Evolutionary conservation across 805 yeast genomes (phyloP).

Genomic region (Lachancea sp.): DNA sequence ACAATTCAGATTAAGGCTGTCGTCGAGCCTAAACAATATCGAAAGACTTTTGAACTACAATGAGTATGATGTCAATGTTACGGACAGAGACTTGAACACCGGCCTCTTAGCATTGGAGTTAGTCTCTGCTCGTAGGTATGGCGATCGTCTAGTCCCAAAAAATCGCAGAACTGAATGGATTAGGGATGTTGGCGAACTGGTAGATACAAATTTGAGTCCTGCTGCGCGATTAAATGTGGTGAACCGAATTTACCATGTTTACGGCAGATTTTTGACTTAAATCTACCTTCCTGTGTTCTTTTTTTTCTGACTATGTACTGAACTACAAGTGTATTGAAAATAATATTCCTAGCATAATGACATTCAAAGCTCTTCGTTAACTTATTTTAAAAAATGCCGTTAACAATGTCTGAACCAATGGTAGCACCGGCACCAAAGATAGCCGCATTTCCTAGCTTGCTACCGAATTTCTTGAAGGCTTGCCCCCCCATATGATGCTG

Average conservation of each 20-base stretch:
- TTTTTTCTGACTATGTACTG: not conserved
- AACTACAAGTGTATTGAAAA: not conserved
- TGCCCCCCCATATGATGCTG: slow-evolving; percentile 29
- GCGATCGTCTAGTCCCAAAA: slow-evolving; percentile 45
- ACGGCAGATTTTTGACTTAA: slow-evolving; percentile 33
- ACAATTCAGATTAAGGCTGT: slow-evolving; percentile 19
- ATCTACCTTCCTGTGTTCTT: not conserved
- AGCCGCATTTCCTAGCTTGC: slow-evolving; percentile 85
- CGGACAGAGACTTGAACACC: slow-evolving; percentile 31
- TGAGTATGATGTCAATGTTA: slow-evolving; percentile 15
- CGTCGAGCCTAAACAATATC: slow-evolving; percentile 46
- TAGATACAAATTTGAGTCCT: slow-evolving; percentile 35
- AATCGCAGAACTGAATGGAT: slow-evolving; percentile 48
- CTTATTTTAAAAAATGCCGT: slow-evolving; percentile 49
- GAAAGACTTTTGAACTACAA: slow-evolving; percentile 45
- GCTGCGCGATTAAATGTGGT: slow-evolving; percentile 42
- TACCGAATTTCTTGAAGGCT: slow-evolving; percentile 56
- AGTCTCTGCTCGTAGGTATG: slow-evolving; percentile 47
- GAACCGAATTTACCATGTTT: slow-evolving; percentile 56
- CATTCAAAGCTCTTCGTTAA: slow-evolving; percentile 1
- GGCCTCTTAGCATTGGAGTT: slow-evolving; percentile 67
- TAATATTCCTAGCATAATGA: not conserved
- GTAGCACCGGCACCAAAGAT: slow-evolving; percentile 97
- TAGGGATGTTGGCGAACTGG: slow-evolving; percentile 57
- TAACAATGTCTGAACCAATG: slow-evolving; percentile 75